A percentile compares a stretch with the other conserved stretches of the same genome.
phyloP scores from a whole-genome alignment of 2,329 filamentous ascomycete species.

The Westerdykella sp. region DNA sequence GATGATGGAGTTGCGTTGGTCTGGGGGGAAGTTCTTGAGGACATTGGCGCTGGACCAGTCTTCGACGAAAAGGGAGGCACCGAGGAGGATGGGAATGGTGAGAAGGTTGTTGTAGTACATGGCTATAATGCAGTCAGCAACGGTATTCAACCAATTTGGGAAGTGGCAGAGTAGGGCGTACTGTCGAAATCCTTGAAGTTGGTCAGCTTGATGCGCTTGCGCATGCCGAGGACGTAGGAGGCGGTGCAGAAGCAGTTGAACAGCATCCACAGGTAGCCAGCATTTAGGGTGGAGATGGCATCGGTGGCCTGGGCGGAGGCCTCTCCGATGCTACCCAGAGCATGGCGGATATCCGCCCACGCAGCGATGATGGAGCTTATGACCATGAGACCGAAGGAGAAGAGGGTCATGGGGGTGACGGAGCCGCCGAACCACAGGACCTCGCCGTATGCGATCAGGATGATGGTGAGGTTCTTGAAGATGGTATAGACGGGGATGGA shows the following conservation, averaged over 20 bases:
- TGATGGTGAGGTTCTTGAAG: constrained; percentile 97
- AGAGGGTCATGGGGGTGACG: constrained; percentile 73
- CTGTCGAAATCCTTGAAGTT: constrained; percentile 98
- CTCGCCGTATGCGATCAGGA: constrained; percentile 92
- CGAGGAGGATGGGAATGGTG: constrained; percentile 78
- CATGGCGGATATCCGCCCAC: constrained; percentile 88
- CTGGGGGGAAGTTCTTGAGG: constrained; percentile 71
- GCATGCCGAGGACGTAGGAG: constrained; percentile 79
- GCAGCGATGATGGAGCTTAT: constrained; percentile 84
- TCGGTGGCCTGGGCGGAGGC: constrained; percentile 55
- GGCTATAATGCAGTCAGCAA: constrained; percentile 46
- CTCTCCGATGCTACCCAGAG: constrained; percentile 52
- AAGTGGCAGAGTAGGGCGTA: constrained; percentile 45
- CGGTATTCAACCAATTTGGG: neutral
- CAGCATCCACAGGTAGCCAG: constrained; percentile 92
- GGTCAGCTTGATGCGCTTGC: constrained; percentile 95
- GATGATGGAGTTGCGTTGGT: constrained; percentile 69
- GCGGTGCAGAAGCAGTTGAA: constrained; percentile 90
- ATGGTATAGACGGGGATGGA: constrained; percentile 98
- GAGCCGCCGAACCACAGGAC: constrained; percentile 92
- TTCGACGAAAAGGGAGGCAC: constrained; percentile 72
- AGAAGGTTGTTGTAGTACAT: constrained; percentile 99
- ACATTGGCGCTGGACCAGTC: constrained; percentile 84
- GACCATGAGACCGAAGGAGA: constrained; percentile 92
- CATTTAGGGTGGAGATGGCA: constrained; percentile 77